phyloP scores from a whole-genome alignment of 1,284 basidiomycete genomes.

The Microbotryum lychnidis-dioicae region DNA sequence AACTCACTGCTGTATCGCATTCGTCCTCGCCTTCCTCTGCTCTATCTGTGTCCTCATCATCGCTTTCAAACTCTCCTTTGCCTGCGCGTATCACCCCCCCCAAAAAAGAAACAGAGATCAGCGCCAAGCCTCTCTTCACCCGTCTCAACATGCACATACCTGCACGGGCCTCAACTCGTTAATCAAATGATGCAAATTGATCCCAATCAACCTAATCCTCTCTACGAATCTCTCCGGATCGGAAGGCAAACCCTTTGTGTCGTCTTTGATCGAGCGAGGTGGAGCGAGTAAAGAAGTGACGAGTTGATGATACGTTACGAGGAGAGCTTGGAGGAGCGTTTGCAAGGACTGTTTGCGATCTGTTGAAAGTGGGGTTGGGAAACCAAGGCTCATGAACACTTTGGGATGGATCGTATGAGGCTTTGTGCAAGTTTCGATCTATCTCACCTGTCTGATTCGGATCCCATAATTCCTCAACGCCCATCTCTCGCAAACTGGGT shows the following conservation, averaged over 20 bases:
- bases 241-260: slow-evolving; percentile 9
- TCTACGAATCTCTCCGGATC: slow-evolving; percentile 32
- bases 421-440: too few species aligned
- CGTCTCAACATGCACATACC: slow-evolving; percentile 7
- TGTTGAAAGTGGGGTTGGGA: too few species aligned
- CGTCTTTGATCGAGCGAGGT: slow-evolving; percentile 31
- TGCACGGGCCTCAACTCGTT: slow-evolving; percentile 38
- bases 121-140: too few species aligned
- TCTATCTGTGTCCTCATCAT: slow-evolving; percentile 37
- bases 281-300: slow-evolving; percentile 35
- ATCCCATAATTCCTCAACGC: slow-evolving; percentile 33
- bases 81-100: slow-evolving; percentile 29
- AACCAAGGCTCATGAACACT: too few species aligned
- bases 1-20: slow-evolving; percentile 25
- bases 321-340: slow-evolving; percentile 34
- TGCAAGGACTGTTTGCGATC: slow-evolving; percentile 31
- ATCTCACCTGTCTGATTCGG: neutral
- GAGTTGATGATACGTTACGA: slow-evolving; percentile 35
- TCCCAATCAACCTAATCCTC: slow-evolving; percentile 33
- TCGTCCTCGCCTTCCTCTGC: slow-evolving; percentile 28
- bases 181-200: slow-evolving; percentile 39
- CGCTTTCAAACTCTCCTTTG: slow-evolving; percentile 36
- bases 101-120: neutral
- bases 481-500: slow-evolving; percentile 35
- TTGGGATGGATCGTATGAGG: too few species aligned